Base-by-base conservation (phyloP, 116 monocot species). In the Zostera marina region DNA sequence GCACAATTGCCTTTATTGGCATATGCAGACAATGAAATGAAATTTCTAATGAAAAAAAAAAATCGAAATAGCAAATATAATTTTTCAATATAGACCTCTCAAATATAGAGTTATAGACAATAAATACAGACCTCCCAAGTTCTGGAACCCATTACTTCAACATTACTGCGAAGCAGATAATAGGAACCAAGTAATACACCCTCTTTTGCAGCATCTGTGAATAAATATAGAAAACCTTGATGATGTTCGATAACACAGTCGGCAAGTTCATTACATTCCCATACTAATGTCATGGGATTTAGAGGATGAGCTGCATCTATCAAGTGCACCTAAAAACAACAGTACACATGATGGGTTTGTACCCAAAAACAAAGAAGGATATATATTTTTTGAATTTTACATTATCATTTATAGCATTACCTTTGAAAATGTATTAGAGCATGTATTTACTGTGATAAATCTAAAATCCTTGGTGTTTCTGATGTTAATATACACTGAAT, bases 381-480 rank as follows among this genome's bases (percentile, higher is more conserved):
- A 19, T 45, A 45, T n/a, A 32, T 5, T 0, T 32, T 32, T 5
- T 24, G 43, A 22, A 1, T 26, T 15, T 22, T 32, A 10, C 23
- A 11, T 45, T 25, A 26, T 61, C 43, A 41, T 58, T 15, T 41
- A 16, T 19, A 11, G 52, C n/a, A n/a, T n/a, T 75, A 77, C 77
- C 77, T 77, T 77, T 48, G 77, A 82, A 56, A 60, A 85, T 70
- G 66, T 71, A 65, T 76, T 76, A 62, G 96, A 96, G 73, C 82
- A 96, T 38, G 54, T 64, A 80, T 88, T 88, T 64, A 96, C 82
- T 62, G 89, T 74, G 54, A 96, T 63, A 73, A 78, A 89, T 67
- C 49, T 77, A 75, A 85, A 96, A 78, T 96, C 96, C 66, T 96
- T 96, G 49, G 96, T 96, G 60, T 76, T 85, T 76, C 89, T 96